Percentiles rank a stretch among this genome's conserved stretches.
Evolutionary conservation across 352 stramenopile genomes (phyloP).

Genomic region (Phytophthora idaei): DNA sequence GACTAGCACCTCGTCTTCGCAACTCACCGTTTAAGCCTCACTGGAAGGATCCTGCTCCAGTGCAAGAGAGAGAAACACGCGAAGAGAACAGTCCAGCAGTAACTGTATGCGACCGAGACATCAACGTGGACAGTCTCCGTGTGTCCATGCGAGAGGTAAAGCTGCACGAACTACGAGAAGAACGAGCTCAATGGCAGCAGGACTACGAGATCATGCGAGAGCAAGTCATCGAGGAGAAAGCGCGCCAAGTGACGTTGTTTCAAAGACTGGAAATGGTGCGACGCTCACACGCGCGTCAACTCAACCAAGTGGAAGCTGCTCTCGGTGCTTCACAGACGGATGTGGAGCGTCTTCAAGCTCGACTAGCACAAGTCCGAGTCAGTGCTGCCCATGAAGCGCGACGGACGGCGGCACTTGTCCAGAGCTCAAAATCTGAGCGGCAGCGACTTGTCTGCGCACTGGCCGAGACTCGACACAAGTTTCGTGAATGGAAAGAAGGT

Average conservation of each 20-base stretch:
- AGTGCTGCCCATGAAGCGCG: constrained; percentile 29
- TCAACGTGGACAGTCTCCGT: constrained; percentile 4
- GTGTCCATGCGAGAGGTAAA: constrained; percentile 28
- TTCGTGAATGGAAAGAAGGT: constrained; percentile 71
- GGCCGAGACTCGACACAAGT: constrained; percentile 63
- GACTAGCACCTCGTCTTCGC: constrained; percentile 23
- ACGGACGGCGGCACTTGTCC: constrained; percentile 31
- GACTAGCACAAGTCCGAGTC: constrained; percentile 27
- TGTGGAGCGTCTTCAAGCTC: constrained; percentile 32
- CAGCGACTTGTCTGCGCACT: constrained; percentile 59
- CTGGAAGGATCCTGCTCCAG: constrained; percentile 1
- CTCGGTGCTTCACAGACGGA: constrained; percentile 29
- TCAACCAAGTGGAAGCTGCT: constrained; percentile 21
- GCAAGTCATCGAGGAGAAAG: constrained; percentile 42
- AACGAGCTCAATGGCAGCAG: constrained; percentile 23
- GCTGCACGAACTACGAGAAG: constrained; percentile 22
- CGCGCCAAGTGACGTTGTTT: constrained; percentile 36
- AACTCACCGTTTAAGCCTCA: constrained; percentile 34
- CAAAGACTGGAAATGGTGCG: constrained; percentile 32
- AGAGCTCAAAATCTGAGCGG: constrained; percentile 44
- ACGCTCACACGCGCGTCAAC: constrained; percentile 23
- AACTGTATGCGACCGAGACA: constrained; percentile 5
- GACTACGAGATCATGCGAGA: constrained; percentile 42
- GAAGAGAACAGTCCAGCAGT: constrained; percentile 6
- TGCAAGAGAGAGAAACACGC: constrained; percentile 9